Base-by-base conservation (phyloP, 179 eudicot species). In the Camellia oleifera region DNA sequence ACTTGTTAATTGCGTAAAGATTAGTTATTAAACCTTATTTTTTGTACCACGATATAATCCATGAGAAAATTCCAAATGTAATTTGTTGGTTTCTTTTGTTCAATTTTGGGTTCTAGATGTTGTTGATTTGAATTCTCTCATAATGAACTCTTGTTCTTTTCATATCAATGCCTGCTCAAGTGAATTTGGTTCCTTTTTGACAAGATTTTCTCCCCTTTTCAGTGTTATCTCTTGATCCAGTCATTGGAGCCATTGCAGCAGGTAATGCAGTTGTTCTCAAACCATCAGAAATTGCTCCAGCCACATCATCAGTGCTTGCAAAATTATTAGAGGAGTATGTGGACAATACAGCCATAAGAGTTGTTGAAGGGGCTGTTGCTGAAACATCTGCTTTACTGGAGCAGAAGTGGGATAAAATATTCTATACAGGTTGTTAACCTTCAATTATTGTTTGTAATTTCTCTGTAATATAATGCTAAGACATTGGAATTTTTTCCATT, bases 341-440 rank as follows among this genome's bases (percentile, higher is more conserved):
- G 83, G 97, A 93, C 62, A 85, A 56, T 42, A 79, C 87, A 62
- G 86, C 87, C 42, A 81, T 94, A 26, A 90, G 81, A 84, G 98
- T 94, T 52, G 72, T 94, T 54, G 97, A 93, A 69, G 98, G 98
- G 20, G 87, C 87, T 71, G 88, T 90, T 62, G 81, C 87, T 54
- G 96, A 92, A 86, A 89, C 97, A 76, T 57, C 92, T 77, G 92
- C 91, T 14, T 82, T 94, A 63, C 91, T 94, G 65, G 98, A 90
- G 76, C 98, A 93, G 78, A 90, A 88, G 77, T 94, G 98, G 97
- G 97, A 93, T 71, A 93, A 91, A 84, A 93, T 93, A 72, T 84
- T 93, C 65, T 93, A 93, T 81, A 93, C 97, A 85, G 97, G 97
- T 93, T 44, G 12, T 74, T 58, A 3, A 7, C 67, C 69, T 78